Conservation (phyloP, 2,329 filamentous ascomycete species). For the Hypoxylon sp. region DNA sequence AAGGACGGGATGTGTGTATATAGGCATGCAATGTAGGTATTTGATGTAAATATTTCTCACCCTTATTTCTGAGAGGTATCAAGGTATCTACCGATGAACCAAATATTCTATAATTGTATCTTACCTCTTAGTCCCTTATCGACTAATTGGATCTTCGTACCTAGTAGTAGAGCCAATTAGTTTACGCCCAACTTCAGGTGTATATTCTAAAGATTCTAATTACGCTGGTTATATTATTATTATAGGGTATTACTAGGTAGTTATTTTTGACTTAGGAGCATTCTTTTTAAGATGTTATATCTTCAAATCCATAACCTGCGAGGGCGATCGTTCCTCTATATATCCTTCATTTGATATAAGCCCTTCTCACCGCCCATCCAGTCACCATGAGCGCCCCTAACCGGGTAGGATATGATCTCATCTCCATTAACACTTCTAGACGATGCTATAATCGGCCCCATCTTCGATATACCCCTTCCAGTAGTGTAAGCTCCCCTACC, state of each 20-base stretch:
- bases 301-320: background rate
- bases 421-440: background rate
- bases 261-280: background rate
- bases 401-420: background rate
- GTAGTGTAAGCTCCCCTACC: background rate
- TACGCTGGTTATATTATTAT: background rate
- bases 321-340: background rate
- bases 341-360: background rate
- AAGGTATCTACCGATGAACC: too few species aligned
- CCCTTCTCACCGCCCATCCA: background rate
- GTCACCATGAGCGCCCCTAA: background rate
- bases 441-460: background rate
- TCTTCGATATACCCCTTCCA: background rate
- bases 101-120: too few species aligned
- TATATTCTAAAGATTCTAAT: background rate
- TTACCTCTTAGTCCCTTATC: too few species aligned
- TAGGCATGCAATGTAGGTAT: background rate
- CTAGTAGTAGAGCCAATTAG: background rate
- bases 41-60: slow-evolving; percentile 16
- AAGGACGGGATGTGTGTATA: slow-evolving; percentile 3
- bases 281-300: background rate
- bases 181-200: background rate
- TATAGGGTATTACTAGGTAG: background rate
- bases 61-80: background rate
- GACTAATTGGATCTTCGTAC: background rate